These are phyloP conservation scores for Nicotiana tomentosiformis DNA, from an alignment of 257 asterid species.

Conservation along the genomic window DNA sequence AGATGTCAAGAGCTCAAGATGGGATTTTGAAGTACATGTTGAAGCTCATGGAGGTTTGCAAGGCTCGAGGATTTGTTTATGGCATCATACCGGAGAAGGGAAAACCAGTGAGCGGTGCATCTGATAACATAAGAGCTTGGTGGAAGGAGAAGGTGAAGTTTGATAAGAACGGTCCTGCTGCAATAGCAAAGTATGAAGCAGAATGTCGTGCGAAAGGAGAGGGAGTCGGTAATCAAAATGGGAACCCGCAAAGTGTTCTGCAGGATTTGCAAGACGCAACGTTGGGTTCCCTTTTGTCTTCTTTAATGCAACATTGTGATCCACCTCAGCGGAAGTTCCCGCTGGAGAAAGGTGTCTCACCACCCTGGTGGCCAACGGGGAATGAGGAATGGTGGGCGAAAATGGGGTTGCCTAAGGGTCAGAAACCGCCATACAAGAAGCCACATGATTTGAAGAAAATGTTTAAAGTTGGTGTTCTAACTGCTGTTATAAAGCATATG, in stretches of 20 bases:
- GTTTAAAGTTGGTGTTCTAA: slow-evolving; percentile 64
- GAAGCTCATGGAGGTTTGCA: slow-evolving; percentile 68
- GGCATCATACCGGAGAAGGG: slow-evolving; percentile 74
- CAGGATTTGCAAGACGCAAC: slow-evolving; percentile 61
- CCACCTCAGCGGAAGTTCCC: slow-evolving; percentile 66
- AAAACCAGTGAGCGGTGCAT: slow-evolving; percentile 66
- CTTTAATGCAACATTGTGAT: slow-evolving; percentile 59
- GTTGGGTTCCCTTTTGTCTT: slow-evolving; percentile 49
- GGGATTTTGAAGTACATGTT: slow-evolving; percentile 64
- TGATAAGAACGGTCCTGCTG: slow-evolving; percentile 62
- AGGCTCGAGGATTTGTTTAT: slow-evolving; percentile 58
- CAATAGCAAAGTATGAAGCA: slow-evolving; percentile 52
- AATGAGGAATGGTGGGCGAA: slow-evolving; percentile 63
- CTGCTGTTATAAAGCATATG: slow-evolving; percentile 76
- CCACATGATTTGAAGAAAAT: slow-evolving; percentile 68
- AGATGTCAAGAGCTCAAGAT: slow-evolving; percentile 62
- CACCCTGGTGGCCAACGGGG: slow-evolving; percentile 78
- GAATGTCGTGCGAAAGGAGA: slow-evolving; percentile 35
- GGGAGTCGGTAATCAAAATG: slow-evolving; percentile 25
- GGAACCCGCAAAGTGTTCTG: slow-evolving; percentile 33
- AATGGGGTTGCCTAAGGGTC: slow-evolving; percentile 47
- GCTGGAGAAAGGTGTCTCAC: slow-evolving; percentile 50
- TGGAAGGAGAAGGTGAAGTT: slow-evolving; percentile 71
- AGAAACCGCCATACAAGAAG: slow-evolving; percentile 51
- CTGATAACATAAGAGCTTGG: slow-evolving; percentile 66